Percentiles rank a stretch among this genome's conserved stretches.
phyloP scores from a whole-genome alignment of 768 basidiomycete species.

The Podaxis carcinomalis region DNA sequence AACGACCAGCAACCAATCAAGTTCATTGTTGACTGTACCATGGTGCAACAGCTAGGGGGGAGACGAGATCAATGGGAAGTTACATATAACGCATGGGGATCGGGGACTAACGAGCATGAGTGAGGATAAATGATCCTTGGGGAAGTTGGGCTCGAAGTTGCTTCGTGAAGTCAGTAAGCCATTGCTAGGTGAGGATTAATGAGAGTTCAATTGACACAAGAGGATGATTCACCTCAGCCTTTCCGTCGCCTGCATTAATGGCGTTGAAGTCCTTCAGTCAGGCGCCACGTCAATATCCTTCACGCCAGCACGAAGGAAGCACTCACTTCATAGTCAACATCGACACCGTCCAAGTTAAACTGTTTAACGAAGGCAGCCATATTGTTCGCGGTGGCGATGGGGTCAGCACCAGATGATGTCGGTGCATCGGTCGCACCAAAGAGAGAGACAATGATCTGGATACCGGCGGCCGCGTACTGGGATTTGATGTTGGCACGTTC shows the following conservation, averaged over 20 bases:
- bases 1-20: background rate
- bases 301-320: background rate
- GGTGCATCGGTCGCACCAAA: conserved; percentile 59
- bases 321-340: conserved; percentile 59
- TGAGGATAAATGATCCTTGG: conserved; percentile 43
- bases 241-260: conserved; percentile 45
- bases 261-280: conserved; percentile 54
- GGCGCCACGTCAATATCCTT: background rate
- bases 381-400: conserved; percentile 54
- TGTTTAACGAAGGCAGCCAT: conserved; percentile 63
- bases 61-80: background rate
- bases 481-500: conserved; percentile 46
- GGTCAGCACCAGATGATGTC: conserved; percentile 53
- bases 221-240: conserved; percentile 39
- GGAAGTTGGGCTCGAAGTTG: conserved; percentile 48
- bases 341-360: conserved; percentile 62
- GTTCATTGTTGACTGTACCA: conserved; percentile 23
- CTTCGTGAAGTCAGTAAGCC: conserved; percentile 51
- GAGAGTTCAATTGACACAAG: background rate
- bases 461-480: conserved; percentile 52
- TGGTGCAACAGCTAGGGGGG: conserved; percentile 41
- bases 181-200: conserved; percentile 25
- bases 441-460: conserved; percentile 56
- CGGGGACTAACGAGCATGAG: conserved; percentile 47
- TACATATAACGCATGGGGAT: background rate